These are phyloP conservation scores for Kodamaea derodonti DNA, from an alignment of 1,139 yeast species.

Conservation along the genomic window DNA sequence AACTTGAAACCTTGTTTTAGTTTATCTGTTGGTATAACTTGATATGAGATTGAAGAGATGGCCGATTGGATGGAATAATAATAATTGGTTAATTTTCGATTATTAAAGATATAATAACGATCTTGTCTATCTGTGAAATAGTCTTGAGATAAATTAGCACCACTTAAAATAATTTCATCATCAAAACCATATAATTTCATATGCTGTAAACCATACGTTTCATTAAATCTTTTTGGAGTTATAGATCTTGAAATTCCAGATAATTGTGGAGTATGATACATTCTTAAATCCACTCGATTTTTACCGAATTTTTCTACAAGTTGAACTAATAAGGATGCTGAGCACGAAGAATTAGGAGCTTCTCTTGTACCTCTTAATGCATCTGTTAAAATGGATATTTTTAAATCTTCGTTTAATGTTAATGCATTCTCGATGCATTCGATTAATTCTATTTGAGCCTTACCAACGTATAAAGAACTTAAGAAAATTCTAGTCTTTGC, in stretches of 20 bases:
- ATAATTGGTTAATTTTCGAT: slow-evolving; percentile 59
- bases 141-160: slow-evolving; percentile 88
- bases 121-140: slow-evolving; percentile 97
- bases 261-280: slow-evolving; percentile 88
- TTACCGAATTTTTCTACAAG: slow-evolving; percentile 64
- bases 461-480: slow-evolving; percentile 86
- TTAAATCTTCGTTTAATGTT: slow-evolving; percentile 51
- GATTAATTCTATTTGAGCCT: slow-evolving; percentile 69
- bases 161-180: slow-evolving; percentile 80
- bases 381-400: slow-evolving; percentile 75
- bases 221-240: slow-evolving; percentile 83
- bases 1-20: slow-evolving; percentile 50
- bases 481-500: slow-evolving; percentile 68
- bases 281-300: slow-evolving; percentile 70
- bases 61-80: slow-evolving; percentile 67
- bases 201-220: slow-evolving; percentile 91
- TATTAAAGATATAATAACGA: slow-evolving; percentile 73
- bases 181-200: slow-evolving; percentile 97
- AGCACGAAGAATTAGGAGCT: slow-evolving; percentile 64
- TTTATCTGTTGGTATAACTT: slow-evolving; percentile 44
- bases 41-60: slow-evolving; percentile 66
- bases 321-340: slow-evolving; percentile 71
- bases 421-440: slow-evolving; percentile 60
- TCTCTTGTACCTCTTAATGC: slow-evolving; percentile 93
- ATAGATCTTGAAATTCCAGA: slow-evolving; percentile 60